Conservation (phyloP, 192 early-diverging fungal species). For the Dispira simplex region DNA sequence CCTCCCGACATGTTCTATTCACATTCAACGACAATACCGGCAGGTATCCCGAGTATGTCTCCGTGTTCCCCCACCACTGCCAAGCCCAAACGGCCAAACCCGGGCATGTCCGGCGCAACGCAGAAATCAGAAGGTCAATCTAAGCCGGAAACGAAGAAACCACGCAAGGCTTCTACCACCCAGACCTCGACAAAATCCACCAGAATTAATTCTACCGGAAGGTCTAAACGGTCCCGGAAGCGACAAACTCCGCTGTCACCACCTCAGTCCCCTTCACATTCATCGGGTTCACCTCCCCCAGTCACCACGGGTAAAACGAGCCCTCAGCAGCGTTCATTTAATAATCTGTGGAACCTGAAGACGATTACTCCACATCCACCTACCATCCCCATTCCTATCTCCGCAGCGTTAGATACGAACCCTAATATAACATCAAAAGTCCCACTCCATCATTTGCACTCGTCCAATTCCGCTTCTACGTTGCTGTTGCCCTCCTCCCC, state of each 20-base stretch:
- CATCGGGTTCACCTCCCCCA: not conserved
- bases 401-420: not conserved
- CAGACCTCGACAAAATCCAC: not conserved
- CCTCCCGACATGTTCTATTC: not conserved
- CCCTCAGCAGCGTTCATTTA: not conserved
- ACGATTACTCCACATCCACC: not conserved
- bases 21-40: not conserved
- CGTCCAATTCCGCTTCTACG: not conserved
- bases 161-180: not conserved
- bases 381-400: not conserved
- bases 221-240: constrained; percentile 2
- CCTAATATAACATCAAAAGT: not conserved
- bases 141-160: not conserved
- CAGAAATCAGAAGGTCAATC: not conserved
- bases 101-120: not conserved
- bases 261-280: constrained; percentile 6
- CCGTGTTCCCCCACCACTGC: not conserved
- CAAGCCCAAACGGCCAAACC: not conserved
- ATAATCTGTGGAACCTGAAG: not conserved
- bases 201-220: not conserved
- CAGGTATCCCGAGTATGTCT: not conserved
- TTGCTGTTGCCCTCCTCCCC: not conserved
- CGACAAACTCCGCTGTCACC: constrained; percentile 4
- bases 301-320: not conserved
- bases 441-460: not conserved